phyloP scores from a whole-genome alignment of 495 filamentous ascomycete species.

The Aspergillus affinis region DNA sequence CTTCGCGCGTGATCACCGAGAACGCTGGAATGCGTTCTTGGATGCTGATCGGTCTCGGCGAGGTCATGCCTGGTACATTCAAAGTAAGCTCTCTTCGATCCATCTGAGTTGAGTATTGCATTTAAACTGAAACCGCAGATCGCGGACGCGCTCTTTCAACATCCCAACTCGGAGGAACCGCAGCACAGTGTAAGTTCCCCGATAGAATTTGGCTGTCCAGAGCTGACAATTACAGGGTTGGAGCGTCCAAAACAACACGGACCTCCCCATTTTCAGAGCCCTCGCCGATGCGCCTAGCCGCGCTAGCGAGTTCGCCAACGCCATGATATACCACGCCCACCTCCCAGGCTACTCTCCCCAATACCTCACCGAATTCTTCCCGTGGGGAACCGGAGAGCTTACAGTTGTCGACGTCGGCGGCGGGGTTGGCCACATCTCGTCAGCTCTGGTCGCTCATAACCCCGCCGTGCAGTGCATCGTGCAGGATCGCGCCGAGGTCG shows the following conservation, averaged over 20 bases:
- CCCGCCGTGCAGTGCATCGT: constrained; percentile 48
- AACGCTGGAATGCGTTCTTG: constrained; percentile 46
- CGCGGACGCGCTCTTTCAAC: too few relatives aligned
- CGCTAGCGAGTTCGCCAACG: neutral
- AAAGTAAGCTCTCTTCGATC: constrained; percentile 8
- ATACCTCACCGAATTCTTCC: constrained; percentile 45
- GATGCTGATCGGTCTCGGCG: constrained; percentile 50
- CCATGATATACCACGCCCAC: neutral
- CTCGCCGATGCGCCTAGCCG: neutral
- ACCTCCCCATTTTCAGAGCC: neutral
- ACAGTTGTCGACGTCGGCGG: constrained; percentile 58
- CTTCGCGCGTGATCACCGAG: constrained; percentile 41
- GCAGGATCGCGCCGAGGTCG: constrained; percentile 51
- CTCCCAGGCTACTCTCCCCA: constrained; percentile 42
- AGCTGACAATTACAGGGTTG: neutral
- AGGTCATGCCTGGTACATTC: constrained; percentile 18
- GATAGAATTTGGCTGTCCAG: too few relatives aligned
- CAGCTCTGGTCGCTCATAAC: constrained; percentile 39
- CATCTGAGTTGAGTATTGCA: too few relatives aligned
- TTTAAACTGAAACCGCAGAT: too few relatives aligned
- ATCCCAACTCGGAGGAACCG: too few relatives aligned
- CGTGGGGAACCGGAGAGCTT: constrained; percentile 40
- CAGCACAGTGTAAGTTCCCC: neutral
- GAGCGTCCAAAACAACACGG: neutral
- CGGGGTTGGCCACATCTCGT: constrained; percentile 52